Base-by-base conservation (phyloP, 2,329 filamentous ascomycete species). In the Sordariomycetes sp. region DNA sequence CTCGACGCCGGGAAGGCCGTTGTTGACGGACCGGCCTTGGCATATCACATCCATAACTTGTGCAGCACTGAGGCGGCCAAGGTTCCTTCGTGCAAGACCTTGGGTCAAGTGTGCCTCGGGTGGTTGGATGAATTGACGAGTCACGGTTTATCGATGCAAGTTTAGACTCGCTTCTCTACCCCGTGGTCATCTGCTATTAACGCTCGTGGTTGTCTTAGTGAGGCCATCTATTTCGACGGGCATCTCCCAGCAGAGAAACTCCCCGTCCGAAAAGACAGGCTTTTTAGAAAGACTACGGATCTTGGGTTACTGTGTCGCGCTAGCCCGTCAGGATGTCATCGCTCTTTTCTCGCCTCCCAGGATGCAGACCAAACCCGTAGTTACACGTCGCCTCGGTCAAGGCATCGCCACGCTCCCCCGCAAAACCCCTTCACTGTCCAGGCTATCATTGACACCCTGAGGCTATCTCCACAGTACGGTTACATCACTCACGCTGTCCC, bases 141-240 rank as follows among this genome's bases (percentile, higher is more conserved):
- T 20, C 75, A 78, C 59, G 76, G 80, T 57, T 78, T 88, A 55
- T 72, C 72, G 53, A 78, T 94, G 89, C 93, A 76, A 70, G 65
- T 63, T 61, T 6, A 54, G 53, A 48, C 55, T 64, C 63, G 62
- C 55, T 28, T 22, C 20, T 11, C 22, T 20, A 24, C 16, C 37
- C 55, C 48, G 7, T 25, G 24, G 18, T 53, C 53, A 7, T 24
- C 14, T 50, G 57, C 48, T 18, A 56, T 54, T 62, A 40, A 48
- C 51, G 34, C n/a, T 14, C 25, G 12, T 37, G 24, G 40, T 14
- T 22, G 37, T 55, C 12, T 35, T 63, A 89, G 85, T 63, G 73
- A 81, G 59, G 82, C 79, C 53, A 88, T 97, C 57, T 91, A 87
- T 68, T 97, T 97, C 65, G 93, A 97, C 69, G 91, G 91, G 16